Evolutionary conservation across 192 early-diverging fungal genomes (phyloP), one percentile per base, ranked within the genome.

Genomic region (Gaertneriomyces semiglobifer): DNA sequence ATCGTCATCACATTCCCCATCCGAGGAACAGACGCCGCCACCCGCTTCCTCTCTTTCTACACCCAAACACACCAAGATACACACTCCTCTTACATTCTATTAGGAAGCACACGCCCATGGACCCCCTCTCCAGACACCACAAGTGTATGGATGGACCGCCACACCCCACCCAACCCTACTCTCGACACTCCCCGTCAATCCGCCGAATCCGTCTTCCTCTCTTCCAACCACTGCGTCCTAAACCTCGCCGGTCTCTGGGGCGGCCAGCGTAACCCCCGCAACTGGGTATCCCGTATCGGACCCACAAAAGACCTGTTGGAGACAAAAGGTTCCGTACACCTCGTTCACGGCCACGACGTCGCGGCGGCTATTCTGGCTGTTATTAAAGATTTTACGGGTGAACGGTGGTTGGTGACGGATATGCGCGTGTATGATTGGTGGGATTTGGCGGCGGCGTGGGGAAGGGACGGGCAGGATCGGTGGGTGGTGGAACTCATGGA

Each of bases 1-100:
- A 69, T 88, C 19, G 56, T 88, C 0, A 63, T 88, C 5, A 87
- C 87, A 0, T 88, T 88, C 67, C 84, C 87, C 0, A 46, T 88
- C 7, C 68, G 68, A 16, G 62, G 74, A 6, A 57, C 70, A 10
- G 62, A 55, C 19, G 66, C 63, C 3, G 56, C 76, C 43, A 45
- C 16, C 5, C 48, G 55, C 1, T 54, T 88, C 11, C 62, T 74
- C 6, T 56, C 51, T 5, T 52, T 69, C 9, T 88, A 88, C 66
- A 41, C 68, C 11, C 60, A 70, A 9, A 77, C 82, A 1, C 77
- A 80, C 40, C 60, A 69, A 0, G 72, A 53, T 41, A 39, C 58
- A 5, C 55, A 43, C 1, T 60, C 44, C 1, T 53, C 69, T 8
- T 77, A 60, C 54, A 79, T 82, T 43, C 62, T 82, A 18, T 63